Evolutionary conservation across 768 basidiomycete genomes (phyloP).

Genomic region (Udeniomyces megalosporus): DNA sequence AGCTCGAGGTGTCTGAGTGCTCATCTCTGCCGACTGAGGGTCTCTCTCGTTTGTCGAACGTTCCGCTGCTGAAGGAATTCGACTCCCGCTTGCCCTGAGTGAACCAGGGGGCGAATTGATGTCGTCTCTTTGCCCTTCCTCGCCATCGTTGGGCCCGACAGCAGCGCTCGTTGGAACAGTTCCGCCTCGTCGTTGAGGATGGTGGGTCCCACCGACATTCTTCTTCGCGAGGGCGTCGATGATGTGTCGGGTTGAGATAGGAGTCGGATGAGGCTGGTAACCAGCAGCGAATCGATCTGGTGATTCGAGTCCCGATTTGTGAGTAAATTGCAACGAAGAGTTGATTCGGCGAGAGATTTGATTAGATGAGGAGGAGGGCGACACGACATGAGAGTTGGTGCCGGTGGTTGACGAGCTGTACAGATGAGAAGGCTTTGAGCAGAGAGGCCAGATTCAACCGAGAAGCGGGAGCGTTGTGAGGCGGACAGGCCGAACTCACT

Average conservation of each 20-base stretch:
- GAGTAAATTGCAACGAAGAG: constrained; percentile 19
- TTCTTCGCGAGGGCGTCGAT: constrained; percentile 28
- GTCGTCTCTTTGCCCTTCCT: constrained; percentile 41
- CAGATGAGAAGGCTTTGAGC: neutral
- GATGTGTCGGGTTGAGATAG: constrained; percentile 26
- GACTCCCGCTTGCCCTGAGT: neutral
- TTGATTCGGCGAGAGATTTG: neutral
- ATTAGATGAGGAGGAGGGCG: constrained; percentile 3
- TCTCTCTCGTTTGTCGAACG: neutral
- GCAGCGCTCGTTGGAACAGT: neutral
- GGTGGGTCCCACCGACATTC: neutral
- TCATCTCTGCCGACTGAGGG: neutral
- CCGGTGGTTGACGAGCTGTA: constrained; percentile 1
- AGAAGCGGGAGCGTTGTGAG: neutral
- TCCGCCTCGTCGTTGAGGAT: neutral
- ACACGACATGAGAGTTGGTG: constrained; percentile 3
- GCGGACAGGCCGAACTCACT: constrained; percentile 30
- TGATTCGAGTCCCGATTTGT: constrained; percentile 27
- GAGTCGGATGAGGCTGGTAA: constrained; percentile 19
- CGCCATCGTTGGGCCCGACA: constrained; percentile 27
- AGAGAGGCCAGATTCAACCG: neutral
- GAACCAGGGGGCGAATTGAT: constrained; percentile 29
- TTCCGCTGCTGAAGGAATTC: neutral
- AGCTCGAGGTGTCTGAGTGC: neutral
- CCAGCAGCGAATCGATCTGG: constrained; percentile 27